phyloP scores from a whole-genome alignment of 2,329 filamentous ascomycete species.

The Domatiomyces globalis region DNA sequence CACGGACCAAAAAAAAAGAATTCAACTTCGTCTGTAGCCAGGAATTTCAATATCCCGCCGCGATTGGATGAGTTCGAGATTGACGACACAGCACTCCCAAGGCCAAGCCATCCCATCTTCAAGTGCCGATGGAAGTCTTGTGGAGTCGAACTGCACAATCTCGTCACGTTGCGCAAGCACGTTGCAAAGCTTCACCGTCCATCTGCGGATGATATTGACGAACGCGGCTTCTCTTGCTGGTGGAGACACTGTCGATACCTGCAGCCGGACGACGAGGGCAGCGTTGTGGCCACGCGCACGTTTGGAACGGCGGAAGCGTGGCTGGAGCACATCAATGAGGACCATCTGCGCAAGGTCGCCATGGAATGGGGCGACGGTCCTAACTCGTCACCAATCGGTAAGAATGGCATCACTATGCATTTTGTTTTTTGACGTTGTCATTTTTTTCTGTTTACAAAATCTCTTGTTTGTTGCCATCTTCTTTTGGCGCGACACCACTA shows the following conservation, averaged over 20 bases:
- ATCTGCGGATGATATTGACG: constrained; percentile 10
- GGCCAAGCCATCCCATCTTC: constrained; percentile 24
- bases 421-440: neutral
- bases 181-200: constrained; percentile 40
- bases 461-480: too few species aligned
- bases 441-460: too few species aligned
- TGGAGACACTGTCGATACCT: constrained; percentile 23
- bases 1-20: constrained; percentile 22
- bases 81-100: neutral
- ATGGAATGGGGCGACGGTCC: constrained; percentile 49
- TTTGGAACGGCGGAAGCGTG: constrained; percentile 32
- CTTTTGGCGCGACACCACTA: neutral
- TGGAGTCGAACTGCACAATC: constrained; percentile 45
- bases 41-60: neutral
- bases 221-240: constrained; percentile 17
- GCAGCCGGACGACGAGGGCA: constrained; percentile 18
- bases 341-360: constrained; percentile 40
- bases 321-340: constrained; percentile 37
- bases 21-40: constrained; percentile 3
- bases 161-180: constrained; percentile 46
- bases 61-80: neutral
- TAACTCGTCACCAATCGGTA: constrained; percentile 41
- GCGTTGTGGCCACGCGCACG: constrained; percentile 11
- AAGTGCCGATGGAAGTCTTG: constrained; percentile 46
- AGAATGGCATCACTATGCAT: constrained; percentile 19